Percentiles rank a stretch among this genome's conserved stretches.
Conservation (phyloP, 345 rosid genomes). For the Salix exigua region DNA sequence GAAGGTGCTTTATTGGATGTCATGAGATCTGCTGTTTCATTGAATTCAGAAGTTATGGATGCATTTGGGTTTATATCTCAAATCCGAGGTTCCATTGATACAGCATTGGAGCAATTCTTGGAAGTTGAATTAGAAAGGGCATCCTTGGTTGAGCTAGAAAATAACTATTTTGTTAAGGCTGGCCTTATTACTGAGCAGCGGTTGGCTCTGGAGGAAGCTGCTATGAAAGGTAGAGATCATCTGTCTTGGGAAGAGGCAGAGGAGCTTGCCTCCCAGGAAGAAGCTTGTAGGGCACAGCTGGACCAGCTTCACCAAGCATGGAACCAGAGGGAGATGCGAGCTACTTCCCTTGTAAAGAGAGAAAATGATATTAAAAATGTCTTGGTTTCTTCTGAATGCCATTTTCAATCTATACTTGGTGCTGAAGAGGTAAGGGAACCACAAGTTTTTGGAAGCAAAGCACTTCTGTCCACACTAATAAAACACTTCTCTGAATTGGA, state of each 20-base stretch:
- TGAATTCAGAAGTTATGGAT: constrained; percentile 73
- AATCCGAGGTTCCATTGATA: constrained; percentile 68
- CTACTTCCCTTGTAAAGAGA: constrained; percentile 54
- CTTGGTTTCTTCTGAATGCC: constrained; percentile 53
- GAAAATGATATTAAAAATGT: constrained; percentile 60
- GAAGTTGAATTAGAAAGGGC: constrained; percentile 72
- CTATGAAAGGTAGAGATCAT: constrained; percentile 79
- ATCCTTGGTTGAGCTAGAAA: constrained; percentile 74
- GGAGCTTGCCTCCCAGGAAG: constrained; percentile 94
- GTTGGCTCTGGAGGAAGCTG: constrained; percentile 81
- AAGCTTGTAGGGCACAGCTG: constrained; percentile 82
- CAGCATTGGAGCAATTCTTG: constrained; percentile 68
- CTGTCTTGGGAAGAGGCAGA: constrained; percentile 98
- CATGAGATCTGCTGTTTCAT: constrained; percentile 59
- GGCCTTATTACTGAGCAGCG: constrained; percentile 78
- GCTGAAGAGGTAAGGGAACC: constrained; percentile 47
- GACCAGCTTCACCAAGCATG: constrained; percentile 79
- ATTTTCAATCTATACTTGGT: constrained; percentile 51
- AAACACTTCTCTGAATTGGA: constrained; percentile 73
- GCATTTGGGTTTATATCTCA: constrained; percentile 79
- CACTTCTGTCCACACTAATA: constrained; percentile 44
- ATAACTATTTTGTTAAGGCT: constrained; percentile 75
- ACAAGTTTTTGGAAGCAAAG: constrained; percentile 51
- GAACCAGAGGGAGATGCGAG: constrained; percentile 66
- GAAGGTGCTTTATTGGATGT: constrained; percentile 64